phyloP scores from a whole-genome alignment of 192 early-diverging fungal species.

The Backusella sp. region DNA sequence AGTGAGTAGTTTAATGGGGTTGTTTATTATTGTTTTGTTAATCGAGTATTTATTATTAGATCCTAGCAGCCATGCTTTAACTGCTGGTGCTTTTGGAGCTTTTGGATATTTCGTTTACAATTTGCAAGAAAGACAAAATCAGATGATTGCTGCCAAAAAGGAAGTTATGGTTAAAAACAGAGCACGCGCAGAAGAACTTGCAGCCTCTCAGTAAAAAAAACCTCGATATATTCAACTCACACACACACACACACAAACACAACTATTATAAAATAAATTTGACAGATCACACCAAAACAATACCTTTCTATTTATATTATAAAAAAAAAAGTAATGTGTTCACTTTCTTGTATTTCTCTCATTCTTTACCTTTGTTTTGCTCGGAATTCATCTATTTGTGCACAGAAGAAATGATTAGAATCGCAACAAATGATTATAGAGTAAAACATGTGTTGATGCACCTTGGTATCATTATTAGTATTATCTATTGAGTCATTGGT shows the following conservation, averaged over 20 bases:
- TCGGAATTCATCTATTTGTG: neutral
- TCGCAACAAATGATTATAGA: neutral
- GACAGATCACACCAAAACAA: conserved; percentile 1
- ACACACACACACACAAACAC: neutral
- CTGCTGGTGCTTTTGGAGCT: conserved; percentile 35
- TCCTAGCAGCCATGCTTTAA: conserved; percentile 26
- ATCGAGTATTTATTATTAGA: conserved; percentile 10
- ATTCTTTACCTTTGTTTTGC: neutral
- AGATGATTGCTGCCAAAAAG: conserved; percentile 34
- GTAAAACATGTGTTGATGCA: no score
- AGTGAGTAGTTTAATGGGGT: conserved; percentile 25
- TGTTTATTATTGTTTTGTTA: conserved; percentile 9
- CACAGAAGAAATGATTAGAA: neutral
- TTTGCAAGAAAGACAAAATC: conserved; percentile 35
- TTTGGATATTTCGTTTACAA: conserved; percentile 36
- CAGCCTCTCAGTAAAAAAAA: conserved; percentile 14
- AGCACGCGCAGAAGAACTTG: conserved; percentile 37
- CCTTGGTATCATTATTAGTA: no score
- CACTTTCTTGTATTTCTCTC: neutral
- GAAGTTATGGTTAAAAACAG: conserved; percentile 36
- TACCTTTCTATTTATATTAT: conserved; percentile 4
- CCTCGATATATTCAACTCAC: neutral
- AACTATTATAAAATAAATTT: conserved; percentile 1
- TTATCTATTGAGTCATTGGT: neutral
- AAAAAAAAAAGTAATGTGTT: neutral